Percentiles rank a stretch among this genome's conserved stretches.
Evolutionary conservation across 108 stramenopile genomes (phyloP).

Genomic region (Skeletonema grethae): DNA sequence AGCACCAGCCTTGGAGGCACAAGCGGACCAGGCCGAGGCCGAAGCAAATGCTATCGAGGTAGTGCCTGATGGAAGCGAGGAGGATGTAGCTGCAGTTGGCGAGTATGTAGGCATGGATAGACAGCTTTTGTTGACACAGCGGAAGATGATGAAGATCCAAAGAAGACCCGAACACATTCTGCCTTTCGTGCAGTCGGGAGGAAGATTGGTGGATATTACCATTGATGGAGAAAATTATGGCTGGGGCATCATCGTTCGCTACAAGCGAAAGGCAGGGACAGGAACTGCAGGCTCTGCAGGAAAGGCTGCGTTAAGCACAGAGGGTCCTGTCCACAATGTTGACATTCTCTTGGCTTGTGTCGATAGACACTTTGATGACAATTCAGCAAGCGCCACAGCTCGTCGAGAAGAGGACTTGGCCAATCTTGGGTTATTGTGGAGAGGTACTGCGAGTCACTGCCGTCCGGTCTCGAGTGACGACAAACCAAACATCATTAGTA

Average conservation of each 20-base stretch:
- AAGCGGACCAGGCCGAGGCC: conserved; percentile 68
- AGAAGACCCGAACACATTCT: conserved; percentile 86
- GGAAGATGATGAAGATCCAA: conserved; percentile 79
- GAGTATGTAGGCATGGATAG: conserved; percentile 86
- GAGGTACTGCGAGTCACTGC: conserved; percentile 65
- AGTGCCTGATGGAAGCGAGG: conserved; percentile 55
- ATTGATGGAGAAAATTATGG: conserved; percentile 87
- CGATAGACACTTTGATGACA: conserved; percentile 72
- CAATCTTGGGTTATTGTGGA: conserved; percentile 73
- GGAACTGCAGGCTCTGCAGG: conserved; percentile 74
- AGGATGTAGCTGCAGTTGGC: conserved; percentile 64
- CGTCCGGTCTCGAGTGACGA: conserved; percentile 59
- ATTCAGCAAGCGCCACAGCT: conserved; percentile 43
- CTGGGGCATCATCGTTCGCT: conserved; percentile 86
- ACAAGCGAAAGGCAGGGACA: conserved; percentile 71
- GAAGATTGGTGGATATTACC: conserved; percentile 81
- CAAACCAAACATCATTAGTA: conserved; percentile 53
- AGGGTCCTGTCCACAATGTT: conserved; percentile 63
- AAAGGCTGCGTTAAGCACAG: conserved; percentile 52
- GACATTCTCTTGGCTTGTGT: conserved; percentile 85
- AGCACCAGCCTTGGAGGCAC: conserved; percentile 76
- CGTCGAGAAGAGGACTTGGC: conserved; percentile 64
- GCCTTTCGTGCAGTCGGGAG: conserved; percentile 88
- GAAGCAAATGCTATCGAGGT: conserved; percentile 67
- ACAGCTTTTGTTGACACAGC: conserved; percentile 75